Conservation (phyloP, 345 rosid species). For the Linum usitatissimum region DNA sequence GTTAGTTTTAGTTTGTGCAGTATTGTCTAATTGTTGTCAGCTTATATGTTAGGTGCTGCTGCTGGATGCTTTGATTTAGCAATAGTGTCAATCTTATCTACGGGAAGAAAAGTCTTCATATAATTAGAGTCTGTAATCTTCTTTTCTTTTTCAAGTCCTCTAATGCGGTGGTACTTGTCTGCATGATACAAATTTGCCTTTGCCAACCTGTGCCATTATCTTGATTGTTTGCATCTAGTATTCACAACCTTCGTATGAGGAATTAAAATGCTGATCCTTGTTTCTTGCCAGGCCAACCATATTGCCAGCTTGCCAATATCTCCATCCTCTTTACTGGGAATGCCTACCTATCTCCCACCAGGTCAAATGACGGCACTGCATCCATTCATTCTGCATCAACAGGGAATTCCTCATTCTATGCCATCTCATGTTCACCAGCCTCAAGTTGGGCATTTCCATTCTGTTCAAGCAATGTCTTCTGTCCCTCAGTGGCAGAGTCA, state of each 20-base stretch:
- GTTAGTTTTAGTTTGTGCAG: no score
- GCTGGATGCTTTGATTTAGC: no score
- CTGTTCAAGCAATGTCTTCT: slow-evolving; percentile 36
- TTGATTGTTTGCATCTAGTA: not conserved
- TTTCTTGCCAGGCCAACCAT: slow-evolving; percentile 31
- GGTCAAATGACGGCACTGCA: slow-evolving; percentile 71
- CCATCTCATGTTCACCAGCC: slow-evolving; percentile 49
- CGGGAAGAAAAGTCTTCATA: no score
- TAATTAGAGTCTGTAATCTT: no score
- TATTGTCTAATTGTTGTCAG: no score
- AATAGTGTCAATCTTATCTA: no score
- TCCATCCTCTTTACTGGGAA: slow-evolving; percentile 53
- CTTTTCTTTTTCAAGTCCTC: not conserved
- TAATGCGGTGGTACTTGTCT: not conserved
- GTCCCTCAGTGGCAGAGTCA: slow-evolving; percentile 64
- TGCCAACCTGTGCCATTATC: not conserved
- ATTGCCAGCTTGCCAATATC: slow-evolving; percentile 40
- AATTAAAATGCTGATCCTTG: slow-evolving; percentile 7
- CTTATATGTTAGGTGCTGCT: no score
- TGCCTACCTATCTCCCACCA: slow-evolving; percentile 56
- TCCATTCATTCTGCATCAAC: slow-evolving; percentile 71
- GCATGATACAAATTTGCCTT: not conserved
- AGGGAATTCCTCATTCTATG: slow-evolving; percentile 51
- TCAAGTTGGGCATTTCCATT: slow-evolving; percentile 46
- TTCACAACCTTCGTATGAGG: not conserved